A percentile compares a stretch with the other conserved stretches of the same genome.
These are phyloP conservation scores for Fagus sylvatica DNA, from an alignment of 306 rosid genomes.

Conservation along the genomic window DNA sequence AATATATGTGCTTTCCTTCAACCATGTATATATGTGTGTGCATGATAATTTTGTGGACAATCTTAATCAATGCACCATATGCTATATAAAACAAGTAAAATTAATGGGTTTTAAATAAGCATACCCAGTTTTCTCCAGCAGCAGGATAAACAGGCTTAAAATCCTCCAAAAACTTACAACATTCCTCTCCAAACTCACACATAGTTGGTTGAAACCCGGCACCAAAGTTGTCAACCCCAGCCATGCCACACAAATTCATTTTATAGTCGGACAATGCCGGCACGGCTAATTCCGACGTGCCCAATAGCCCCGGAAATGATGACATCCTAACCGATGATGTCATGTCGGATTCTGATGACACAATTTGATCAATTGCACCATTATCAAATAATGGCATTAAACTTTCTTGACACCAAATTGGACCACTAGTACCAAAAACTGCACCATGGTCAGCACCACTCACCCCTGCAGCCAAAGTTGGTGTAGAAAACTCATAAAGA, in stretches of 20 bases:
- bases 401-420: slow-evolving; percentile 47
- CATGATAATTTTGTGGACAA: no score
- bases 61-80: not conserved
- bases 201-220: slow-evolving; percentile 26
- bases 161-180: slow-evolving; percentile 50
- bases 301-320: slow-evolving; percentile 34
- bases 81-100: not conserved
- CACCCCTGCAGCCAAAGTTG: not conserved
- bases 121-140: slow-evolving; percentile 52
- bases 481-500: slow-evolving; percentile 25
- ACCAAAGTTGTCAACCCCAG: slow-evolving; percentile 36
- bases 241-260: slow-evolving; percentile 34
- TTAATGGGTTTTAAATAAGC: not conserved
- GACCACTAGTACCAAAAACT: slow-evolving; percentile 8
- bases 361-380: slow-evolving; percentile 37
- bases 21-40: no score
- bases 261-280: slow-evolving; percentile 38
- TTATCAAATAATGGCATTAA: slow-evolving; percentile 40
- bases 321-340: slow-evolving; percentile 34
- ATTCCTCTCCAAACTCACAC: slow-evolving; percentile 50
- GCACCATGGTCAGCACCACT: not conserved
- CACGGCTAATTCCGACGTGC: slow-evolving; percentile 25
- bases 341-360: slow-evolving; percentile 34
- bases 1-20: no score
- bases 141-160: slow-evolving; percentile 41